These are phyloP conservation scores for Hypericum perforatum DNA, from an alignment of 345 rosid genomes.

Conservation along the genomic window DNA sequence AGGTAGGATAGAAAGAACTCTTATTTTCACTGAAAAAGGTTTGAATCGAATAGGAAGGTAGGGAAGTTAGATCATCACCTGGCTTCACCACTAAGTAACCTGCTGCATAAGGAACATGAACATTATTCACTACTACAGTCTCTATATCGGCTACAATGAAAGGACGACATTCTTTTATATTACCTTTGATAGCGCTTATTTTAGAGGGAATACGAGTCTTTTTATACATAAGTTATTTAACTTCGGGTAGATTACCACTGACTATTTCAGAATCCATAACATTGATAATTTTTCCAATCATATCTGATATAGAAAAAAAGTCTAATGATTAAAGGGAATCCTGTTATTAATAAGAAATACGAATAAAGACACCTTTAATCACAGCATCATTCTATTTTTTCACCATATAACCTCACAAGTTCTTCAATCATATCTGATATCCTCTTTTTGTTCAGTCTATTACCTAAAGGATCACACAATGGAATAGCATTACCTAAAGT, in stretches of 20 bases:
- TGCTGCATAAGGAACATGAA: slow-evolving; percentile 1
- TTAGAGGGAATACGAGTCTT: background rate
- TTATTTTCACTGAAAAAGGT: slow-evolving; percentile 1
- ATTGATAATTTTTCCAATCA: background rate
- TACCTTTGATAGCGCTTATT: background rate
- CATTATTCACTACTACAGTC: background rate
- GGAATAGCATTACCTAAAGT: slow-evolving; percentile 1
- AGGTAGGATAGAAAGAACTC: background rate
- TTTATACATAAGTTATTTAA: background rate
- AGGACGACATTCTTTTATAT: background rate
- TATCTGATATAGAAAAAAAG: background rate
- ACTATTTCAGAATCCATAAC: background rate
- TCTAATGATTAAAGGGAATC: background rate
- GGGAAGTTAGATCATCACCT: background rate
- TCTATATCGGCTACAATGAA: slow-evolving; percentile 1
- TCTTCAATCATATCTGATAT: background rate
- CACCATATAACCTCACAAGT: background rate
- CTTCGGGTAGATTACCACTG: background rate
- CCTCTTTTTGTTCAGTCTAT: background rate
- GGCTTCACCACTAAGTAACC: slow-evolving; percentile 2
- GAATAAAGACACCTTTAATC: background rate
- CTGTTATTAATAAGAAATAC: background rate
- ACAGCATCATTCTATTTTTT: background rate
- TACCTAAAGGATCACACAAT: background rate
- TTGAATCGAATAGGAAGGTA: background rate